Base-by-base conservation (phyloP, 768 basidiomycete species). In the Naganishia vaughanmartiniae region DNA sequence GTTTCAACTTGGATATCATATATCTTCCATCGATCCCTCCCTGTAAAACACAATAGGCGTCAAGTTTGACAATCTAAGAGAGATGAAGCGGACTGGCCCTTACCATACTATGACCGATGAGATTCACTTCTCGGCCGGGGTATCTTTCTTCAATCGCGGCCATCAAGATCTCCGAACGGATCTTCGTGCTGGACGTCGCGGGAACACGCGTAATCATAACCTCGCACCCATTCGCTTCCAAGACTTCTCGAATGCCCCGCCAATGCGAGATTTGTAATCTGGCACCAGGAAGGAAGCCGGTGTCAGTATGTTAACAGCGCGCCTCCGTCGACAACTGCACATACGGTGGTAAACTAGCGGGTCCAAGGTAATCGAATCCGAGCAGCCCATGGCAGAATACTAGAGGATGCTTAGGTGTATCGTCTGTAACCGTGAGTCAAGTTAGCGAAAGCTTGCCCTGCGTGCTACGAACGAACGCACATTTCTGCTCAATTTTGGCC, bases 321-420 rank as follows among this genome's bases (percentile, higher is more conserved):
- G 1, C 26, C 34, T 17, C 6, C 26, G 21, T 15, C 9, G 48
- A n/a, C 2, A 54, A 19, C 26, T 63, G 14, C 4, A 60, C 74
- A 67, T 51, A 77, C 76, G 77, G 75, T 42, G 78, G 78, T 17
- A 77, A 65, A 69, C 73, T 76, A 4, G 80, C 74, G 10, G 81
- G 81, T 21, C 79, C 78, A 21, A 81, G 68, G 55, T 78, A 78
- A 69, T 81, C 80, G 67, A 79, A 81, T 15, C 81, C 81, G 14
- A 97, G 85, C 0, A 96, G 85, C 11, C 94, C 95, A 78, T 98
- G 95, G 74, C 95, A 98, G 81, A 98, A 97, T 0, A 98, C 89
- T 54, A 97, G 82, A 0, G 95, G 95, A 73, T 92, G 87, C 70
- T 86, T 86, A 0, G 94, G 89, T 0, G 91, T 84, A 5, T 86